Percentiles rank a stretch among this genome's conserved stretches.
These are phyloP conservation scores for Echites panduratus DNA, from an alignment of 257 asterid species.

Conservation along the genomic window DNA sequence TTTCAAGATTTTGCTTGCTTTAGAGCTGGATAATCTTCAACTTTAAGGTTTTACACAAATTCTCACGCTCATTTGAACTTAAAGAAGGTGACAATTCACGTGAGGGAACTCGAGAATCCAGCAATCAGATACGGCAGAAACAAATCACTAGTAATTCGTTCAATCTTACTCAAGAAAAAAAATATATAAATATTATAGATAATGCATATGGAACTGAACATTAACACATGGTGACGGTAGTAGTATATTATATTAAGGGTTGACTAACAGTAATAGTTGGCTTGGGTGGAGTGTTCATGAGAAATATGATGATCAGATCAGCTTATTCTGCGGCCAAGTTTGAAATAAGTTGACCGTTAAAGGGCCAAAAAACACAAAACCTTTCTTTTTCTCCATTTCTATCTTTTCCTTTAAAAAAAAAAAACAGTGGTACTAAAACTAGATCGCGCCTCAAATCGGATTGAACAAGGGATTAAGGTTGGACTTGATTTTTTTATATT, in stretches of 20 bases:
- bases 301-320: conserved; percentile 1
- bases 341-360: conserved; percentile 11
- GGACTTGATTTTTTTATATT: too few relatives aligned
- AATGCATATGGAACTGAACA: background rate
- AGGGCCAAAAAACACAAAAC: background rate
- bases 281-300: background rate
- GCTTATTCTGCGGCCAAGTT: conserved; percentile 11
- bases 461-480: too few relatives aligned
- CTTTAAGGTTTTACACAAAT: conserved; percentile 11
- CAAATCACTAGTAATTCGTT: background rate
- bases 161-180: background rate
- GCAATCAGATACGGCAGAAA: background rate
- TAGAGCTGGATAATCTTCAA: conserved; percentile 31
- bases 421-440: too few relatives aligned
- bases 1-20: conserved; percentile 9
- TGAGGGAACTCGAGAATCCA: conserved; percentile 19
- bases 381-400: too few relatives aligned
- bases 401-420: too few relatives aligned
- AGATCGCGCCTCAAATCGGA: too few relatives aligned
- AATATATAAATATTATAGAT: background rate
- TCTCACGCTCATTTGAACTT: conserved; percentile 8
- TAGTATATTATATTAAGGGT: conserved; percentile 10
- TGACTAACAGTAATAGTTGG: conserved; percentile 13
- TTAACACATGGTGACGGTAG: conserved; percentile 9
- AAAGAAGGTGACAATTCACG: conserved; percentile 20